A percentile compares a stretch with the other conserved stretches of the same genome.
Conservation (phyloP, 2,329 filamentous ascomycete species). For the Ceratocystis variospora region DNA sequence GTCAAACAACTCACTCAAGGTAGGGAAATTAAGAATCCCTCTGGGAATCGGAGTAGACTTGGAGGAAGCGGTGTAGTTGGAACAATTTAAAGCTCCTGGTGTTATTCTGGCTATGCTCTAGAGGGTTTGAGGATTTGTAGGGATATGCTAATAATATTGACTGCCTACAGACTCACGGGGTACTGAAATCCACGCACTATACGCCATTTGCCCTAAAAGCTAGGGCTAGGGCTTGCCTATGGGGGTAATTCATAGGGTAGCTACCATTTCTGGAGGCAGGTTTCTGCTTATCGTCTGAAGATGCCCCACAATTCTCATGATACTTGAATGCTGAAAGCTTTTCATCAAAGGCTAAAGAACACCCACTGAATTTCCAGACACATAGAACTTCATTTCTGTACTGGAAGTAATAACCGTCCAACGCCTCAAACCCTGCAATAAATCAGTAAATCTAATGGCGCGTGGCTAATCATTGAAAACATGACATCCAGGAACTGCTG, state of each 20-base stretch:
- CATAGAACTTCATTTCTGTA: background rate
- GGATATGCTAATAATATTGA: no score
- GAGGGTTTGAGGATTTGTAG: background rate
- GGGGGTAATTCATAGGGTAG: background rate
- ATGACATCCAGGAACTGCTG: background rate
- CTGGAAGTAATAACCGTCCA: no score
- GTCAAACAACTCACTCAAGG: slow-evolving; percentile 1
- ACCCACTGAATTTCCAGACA: background rate
- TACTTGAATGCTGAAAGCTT: background rate
- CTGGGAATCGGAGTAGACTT: background rate
- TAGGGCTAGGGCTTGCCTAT: no score
- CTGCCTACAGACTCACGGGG: no score
- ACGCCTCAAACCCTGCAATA: no score
- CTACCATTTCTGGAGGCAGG: background rate
- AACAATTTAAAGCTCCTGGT: background rate
- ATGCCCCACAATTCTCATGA: slow-evolving; percentile 1
- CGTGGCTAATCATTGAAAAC: background rate
- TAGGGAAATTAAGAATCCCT: background rate
- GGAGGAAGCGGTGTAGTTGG: background rate
- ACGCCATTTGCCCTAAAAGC: no score
- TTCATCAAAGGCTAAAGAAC: background rate
- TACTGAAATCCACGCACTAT: no score
- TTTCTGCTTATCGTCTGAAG: background rate
- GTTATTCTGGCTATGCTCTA: background rate
- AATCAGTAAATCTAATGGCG: no score